Evolutionary conservation across 495 filamentous ascomycete species (phyloP).

Genomic region (Parachaetomium inaequale): DNA sequence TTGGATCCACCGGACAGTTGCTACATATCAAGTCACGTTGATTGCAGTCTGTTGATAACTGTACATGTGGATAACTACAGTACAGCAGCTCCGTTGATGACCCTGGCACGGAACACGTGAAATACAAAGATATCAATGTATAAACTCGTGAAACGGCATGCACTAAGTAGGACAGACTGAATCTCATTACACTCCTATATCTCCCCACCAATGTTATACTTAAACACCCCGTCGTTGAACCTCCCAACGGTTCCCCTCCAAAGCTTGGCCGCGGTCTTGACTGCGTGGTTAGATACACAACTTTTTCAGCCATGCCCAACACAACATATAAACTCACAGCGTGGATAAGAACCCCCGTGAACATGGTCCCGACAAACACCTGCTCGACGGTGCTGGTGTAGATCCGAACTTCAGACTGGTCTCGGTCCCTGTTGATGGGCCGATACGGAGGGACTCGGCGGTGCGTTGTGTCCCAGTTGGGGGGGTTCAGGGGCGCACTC

Average conservation of each 20-base stretch:
- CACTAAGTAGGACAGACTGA: background rate
- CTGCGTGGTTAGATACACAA: background rate
- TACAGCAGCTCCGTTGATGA: background rate
- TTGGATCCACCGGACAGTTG: no score
- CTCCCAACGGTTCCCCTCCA: background rate
- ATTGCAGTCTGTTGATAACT: background rate
- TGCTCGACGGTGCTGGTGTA: background rate
- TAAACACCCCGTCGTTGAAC: background rate
- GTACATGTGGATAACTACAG: background rate
- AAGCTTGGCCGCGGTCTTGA: background rate
- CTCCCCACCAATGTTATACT: conserved; percentile 2
- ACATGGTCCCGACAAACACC: conserved; percentile 5
- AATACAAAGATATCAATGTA: background rate
- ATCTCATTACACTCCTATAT: background rate
- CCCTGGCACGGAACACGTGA: background rate
- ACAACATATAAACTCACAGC: background rate
- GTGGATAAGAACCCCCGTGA: background rate
- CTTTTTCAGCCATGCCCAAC: no score
- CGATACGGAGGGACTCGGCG: background rate
- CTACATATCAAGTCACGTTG: no score
- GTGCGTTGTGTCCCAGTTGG: background rate
- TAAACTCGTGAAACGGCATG: background rate
- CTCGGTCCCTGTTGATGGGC: background rate
- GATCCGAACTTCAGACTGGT: background rate
- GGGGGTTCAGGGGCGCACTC: background rate